These are phyloP conservation scores for Claviceps quebecensis DNA, from an alignment of 2,329 filamentous ascomycete genomes.

Conservation along the genomic window DNA sequence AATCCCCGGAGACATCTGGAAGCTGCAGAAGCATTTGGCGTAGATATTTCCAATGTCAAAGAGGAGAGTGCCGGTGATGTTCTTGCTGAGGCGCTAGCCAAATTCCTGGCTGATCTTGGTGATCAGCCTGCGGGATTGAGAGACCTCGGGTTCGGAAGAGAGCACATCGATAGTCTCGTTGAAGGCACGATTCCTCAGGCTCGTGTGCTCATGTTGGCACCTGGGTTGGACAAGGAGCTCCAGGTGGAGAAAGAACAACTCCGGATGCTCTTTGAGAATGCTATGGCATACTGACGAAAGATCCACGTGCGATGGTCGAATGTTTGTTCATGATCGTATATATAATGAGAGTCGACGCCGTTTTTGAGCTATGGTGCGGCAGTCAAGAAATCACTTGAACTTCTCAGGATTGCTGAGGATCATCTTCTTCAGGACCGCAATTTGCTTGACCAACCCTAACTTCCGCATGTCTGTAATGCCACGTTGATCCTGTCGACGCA, in stretches of 20 bases:
- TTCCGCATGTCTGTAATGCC: slow-evolving; percentile 50
- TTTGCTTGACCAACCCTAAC: slow-evolving; percentile 50
- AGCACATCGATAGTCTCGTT: slow-evolving; percentile 69
- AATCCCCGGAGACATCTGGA: slow-evolving; percentile 86
- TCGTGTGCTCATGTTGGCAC: slow-evolving; percentile 82
- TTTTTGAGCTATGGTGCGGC: not conserved
- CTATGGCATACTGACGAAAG: slow-evolving; percentile 25
- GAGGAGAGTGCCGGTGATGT: slow-evolving; percentile 81
- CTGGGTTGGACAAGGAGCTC: slow-evolving; percentile 58
- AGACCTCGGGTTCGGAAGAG: slow-evolving; percentile 61
- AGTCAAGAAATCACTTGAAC: slow-evolving; percentile 19
- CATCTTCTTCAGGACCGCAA: slow-evolving; percentile 51
- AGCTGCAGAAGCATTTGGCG: slow-evolving; percentile 81
- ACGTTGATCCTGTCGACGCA: slow-evolving; percentile 42
- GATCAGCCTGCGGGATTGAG: slow-evolving; percentile 83
- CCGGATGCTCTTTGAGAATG: slow-evolving; percentile 50
- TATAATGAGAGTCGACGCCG: not conserved
- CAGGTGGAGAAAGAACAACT: slow-evolving; percentile 60
- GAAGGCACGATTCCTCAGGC: slow-evolving; percentile 91
- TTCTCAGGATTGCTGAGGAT: slow-evolving; percentile 50
- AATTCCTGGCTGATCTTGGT: slow-evolving; percentile 70
- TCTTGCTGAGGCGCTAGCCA: slow-evolving; percentile 64
- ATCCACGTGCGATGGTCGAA: not conserved
- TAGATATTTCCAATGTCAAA: slow-evolving; percentile 79
- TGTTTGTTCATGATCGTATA: not conserved